A percentile compares a stretch with the other conserved stretches of the same genome.
Evolutionary conservation across 305 asterid genomes (phyloP).

Genomic region (Rubia peregrina): DNA sequence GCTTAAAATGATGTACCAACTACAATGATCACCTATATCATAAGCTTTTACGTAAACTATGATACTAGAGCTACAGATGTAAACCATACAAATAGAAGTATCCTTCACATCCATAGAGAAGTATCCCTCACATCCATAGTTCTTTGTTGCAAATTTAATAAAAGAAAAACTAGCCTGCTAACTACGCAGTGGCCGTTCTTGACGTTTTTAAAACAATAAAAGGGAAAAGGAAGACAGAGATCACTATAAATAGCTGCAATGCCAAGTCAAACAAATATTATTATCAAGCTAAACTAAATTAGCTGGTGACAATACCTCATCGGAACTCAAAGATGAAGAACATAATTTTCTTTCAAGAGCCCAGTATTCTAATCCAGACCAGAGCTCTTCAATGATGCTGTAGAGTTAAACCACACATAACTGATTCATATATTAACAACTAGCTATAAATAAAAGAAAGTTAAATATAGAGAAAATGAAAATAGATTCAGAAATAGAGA

Average conservation of each 20-base stretch:
- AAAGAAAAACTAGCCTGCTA: not conserved
- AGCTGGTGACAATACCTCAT: constrained; percentile 35
- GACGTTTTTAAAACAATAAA: too few species aligned
- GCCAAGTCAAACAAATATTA: not conserved
- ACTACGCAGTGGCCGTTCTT: not conserved
- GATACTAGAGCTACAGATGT: not conserved
- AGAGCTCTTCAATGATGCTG: constrained; percentile 71
- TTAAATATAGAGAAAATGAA: constrained; percentile 13
- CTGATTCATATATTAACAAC: not conserved
- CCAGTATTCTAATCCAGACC: constrained; percentile 78
- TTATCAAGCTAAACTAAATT: constrained; percentile 2
- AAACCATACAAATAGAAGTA: too few species aligned
- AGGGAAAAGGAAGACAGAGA: not conserved
- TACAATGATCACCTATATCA: not conserved
- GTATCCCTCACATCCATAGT: not conserved
- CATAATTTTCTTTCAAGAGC: constrained; percentile 85
- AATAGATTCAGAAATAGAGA: constrained; percentile 4
- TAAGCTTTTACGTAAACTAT: not conserved
- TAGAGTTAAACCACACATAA: not conserved
- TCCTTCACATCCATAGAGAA: not conserved
- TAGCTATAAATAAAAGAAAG: not conserved
- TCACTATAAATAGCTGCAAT: not conserved
- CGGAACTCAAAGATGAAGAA: constrained; percentile 38
- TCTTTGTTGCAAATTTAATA: not conserved
- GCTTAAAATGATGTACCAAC: not conserved